These are phyloP conservation scores for Fistulifera pelliculosa DNA, from an alignment of 108 stramenopile species.

Conservation along the genomic window DNA sequence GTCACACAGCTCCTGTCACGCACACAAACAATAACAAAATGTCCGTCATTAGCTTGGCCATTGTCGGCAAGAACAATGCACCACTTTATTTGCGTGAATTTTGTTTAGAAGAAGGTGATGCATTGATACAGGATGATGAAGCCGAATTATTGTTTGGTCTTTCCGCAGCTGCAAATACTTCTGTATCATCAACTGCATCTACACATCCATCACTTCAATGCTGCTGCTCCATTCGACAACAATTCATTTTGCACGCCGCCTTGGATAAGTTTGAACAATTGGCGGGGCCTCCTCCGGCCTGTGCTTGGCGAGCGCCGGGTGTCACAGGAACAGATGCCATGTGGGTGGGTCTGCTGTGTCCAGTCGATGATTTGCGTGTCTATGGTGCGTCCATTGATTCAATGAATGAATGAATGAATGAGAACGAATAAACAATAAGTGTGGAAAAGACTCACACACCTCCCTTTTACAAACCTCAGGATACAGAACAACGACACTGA, in stretches of 20 bases:
- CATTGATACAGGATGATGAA: neutral
- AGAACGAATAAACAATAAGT: too few relatives aligned
- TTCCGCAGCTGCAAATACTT: too few relatives aligned
- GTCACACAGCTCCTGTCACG: too few relatives aligned
- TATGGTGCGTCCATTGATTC: constrained; percentile 28
- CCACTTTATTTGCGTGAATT: constrained; percentile 41
- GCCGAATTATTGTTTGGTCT: constrained; percentile 8
- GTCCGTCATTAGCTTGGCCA: constrained; percentile 30
- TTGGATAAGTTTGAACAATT: constrained; percentile 53
- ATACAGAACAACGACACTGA: constrained; percentile 36
- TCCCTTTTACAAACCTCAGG: neutral
- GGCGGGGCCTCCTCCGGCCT: constrained; percentile 25
- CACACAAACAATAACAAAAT: too few relatives aligned
- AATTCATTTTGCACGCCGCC: constrained; percentile 47
- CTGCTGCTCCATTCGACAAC: constrained; percentile 21
- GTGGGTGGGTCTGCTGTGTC: constrained; percentile 37
- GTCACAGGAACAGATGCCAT: constrained; percentile 20
- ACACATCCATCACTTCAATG: too few relatives aligned
- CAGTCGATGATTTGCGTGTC: constrained; percentile 36
- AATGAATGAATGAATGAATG: too few relatives aligned
- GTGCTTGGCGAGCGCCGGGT: constrained; percentile 18
- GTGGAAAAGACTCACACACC: neutral
- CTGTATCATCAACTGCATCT: neutral
- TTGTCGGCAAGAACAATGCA: constrained; percentile 45
- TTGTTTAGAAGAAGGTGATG: neutral